Evolutionary conservation across 768 basidiomycete species (phyloP).

Genomic region (Coprinopsis cinerea): DNA sequence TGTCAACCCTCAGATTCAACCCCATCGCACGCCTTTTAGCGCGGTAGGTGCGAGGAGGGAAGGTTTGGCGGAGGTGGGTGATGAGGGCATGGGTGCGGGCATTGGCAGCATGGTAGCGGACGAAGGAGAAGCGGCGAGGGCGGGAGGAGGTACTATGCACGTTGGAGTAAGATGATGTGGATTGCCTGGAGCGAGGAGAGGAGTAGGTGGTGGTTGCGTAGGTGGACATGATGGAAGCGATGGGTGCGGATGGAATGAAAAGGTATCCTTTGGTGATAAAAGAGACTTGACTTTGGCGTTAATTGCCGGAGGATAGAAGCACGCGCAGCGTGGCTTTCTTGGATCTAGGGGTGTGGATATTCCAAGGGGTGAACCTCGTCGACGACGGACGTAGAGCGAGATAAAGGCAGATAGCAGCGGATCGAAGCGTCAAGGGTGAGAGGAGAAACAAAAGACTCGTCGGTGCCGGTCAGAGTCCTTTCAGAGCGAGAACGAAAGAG

Average conservation of each 20-base stretch:
- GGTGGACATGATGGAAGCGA: slow-evolving; percentile 4
- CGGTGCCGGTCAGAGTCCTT: slow-evolving; percentile 1
- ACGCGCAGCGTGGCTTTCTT: background rate
- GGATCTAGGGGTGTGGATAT: too few species aligned
- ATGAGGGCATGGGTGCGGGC: slow-evolving; percentile 34
- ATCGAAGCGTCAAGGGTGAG: background rate
- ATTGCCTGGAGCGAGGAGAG: slow-evolving; percentile 4
- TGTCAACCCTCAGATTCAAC: slow-evolving; percentile 42
- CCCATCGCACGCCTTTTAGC: slow-evolving; percentile 41
- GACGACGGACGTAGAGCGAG: too few species aligned
- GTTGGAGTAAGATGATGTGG: background rate
- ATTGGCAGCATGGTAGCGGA: slow-evolving; percentile 39
- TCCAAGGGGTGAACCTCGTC: too few species aligned
- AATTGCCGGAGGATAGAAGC: background rate
- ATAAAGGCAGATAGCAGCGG: background rate
- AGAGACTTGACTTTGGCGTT: background rate
- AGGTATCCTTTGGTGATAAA: too few species aligned
- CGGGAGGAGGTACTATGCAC: too few species aligned
- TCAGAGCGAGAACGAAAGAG: too few species aligned
- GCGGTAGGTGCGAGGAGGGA: slow-evolving; percentile 34
- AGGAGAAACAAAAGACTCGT: slow-evolving; percentile 9
- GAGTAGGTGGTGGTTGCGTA: slow-evolving; percentile 16
- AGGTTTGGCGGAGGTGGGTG: slow-evolving; percentile 26
- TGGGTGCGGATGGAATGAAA: too few species aligned
- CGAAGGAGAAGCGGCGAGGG: slow-evolving; percentile 28